Conservation (phyloP, 768 basidiomycete genomes). For the Leccinum pellstonianum region DNA sequence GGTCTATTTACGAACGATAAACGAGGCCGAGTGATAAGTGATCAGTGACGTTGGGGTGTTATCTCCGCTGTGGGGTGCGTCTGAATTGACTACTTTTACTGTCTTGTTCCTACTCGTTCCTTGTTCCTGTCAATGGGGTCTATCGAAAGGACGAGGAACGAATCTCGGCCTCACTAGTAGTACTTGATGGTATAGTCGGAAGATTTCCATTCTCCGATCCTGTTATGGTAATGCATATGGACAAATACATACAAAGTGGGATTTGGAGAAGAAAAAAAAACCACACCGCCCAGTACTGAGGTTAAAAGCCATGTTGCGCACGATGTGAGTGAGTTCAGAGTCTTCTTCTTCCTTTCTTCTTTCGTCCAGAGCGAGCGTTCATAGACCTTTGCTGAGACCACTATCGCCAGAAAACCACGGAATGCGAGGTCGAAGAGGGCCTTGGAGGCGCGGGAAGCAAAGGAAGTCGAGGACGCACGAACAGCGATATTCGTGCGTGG, state of each 20-base stretch:
- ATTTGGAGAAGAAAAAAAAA: not conserved
- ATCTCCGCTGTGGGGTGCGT: not conserved
- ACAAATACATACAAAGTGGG: not conserved
- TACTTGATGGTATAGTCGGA: too few relatives aligned
- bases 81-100: not conserved
- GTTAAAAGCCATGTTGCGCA: slow-evolving; percentile 25
- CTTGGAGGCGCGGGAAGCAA: slow-evolving; percentile 80
- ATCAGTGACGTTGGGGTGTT: not conserved
- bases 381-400: not conserved
- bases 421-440: slow-evolving; percentile 95
- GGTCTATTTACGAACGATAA: not conserved
- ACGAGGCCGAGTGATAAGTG: not conserved
- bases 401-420: slow-evolving; percentile 73
- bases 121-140: not conserved
- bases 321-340: slow-evolving; percentile 25
- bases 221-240: not conserved
- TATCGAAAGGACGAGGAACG: not conserved
- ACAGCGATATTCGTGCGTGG: slow-evolving; percentile 90
- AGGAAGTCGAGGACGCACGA: slow-evolving; percentile 85
- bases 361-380: not conserved
- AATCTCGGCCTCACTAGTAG: not conserved
- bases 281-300: not conserved
- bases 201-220: not conserved
- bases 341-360: not conserved
- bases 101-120: not conserved